Evolutionary conservation across 768 basidiomycete genomes (phyloP), one percentile per base, ranked within the genome.

Genomic region (Tricholoma bakamatsutake): DNA sequence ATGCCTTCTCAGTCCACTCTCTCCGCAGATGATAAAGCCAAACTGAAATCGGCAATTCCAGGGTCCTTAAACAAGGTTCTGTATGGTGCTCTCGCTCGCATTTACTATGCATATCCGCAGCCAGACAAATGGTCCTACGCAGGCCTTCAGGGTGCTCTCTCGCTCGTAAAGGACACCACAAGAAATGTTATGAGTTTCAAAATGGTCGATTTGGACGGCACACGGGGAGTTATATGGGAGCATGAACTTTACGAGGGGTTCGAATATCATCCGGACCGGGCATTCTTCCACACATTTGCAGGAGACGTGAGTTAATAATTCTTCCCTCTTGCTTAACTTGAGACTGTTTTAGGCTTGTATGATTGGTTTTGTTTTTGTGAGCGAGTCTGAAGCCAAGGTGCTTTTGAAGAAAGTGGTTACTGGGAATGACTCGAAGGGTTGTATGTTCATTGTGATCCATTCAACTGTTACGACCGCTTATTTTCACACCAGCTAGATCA

Each of bases 251-350:
- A 93, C 62, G 77, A 87, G 24, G 84, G 83, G 31, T 81, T 96
- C 59, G 83, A 89, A 55, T 92, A 93, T 66, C 74, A 81, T 64
- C 80, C 88, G 64, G 96, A 98, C 67, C 77, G 93, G 57, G 80
- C 87, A 2, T 95, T 87, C 80, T 97, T 98, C 65, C 91, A 96
- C 72, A 86, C 93, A 1, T 98, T 97, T 69, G 77, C 86, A 3
- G 88, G 91, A 51, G 95, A 99, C 74, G 95, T 96, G 65, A 71
- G 94, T 80, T n/a, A 5, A 11, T 42, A 39, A 35, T 7, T n/a
- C n/a, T 31, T 48, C 9, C 11, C 7, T 9, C 30, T 2, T 17
- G 15, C 28, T 24, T n/a, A 31, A 48, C 8, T 48, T 31, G 28
- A 48, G 28, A 30, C 7, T 2, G 53, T 27, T 18, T 21, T 66